Percentiles rank a stretch among this genome's conserved stretches.
Evolutionary conservation across 495 filamentous ascomycete species (phyloP).

Genomic region (Bryoglossum gracile): DNA sequence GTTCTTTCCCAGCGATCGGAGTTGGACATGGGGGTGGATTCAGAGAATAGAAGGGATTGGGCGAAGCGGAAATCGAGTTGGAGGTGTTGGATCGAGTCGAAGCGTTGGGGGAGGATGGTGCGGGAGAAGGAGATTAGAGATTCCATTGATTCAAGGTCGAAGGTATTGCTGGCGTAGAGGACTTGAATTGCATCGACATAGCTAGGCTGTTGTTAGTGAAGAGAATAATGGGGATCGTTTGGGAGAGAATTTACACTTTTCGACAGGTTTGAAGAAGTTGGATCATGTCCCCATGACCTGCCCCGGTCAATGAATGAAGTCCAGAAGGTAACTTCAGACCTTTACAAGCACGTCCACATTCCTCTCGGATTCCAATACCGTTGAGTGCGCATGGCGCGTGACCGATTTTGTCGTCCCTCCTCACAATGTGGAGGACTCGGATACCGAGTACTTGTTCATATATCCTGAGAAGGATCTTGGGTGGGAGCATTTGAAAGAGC

Average conservation of each 20-base stretch:
- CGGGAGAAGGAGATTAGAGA: constrained; percentile 8
- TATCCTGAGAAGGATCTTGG: constrained; percentile 2
- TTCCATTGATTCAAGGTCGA: constrained; percentile 16
- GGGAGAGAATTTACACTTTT: constrained; percentile 8
- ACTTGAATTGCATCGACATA: constrained; percentile 10
- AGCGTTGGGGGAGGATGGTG: constrained; percentile 5
- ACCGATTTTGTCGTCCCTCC: constrained; percentile 3
- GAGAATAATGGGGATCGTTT: neutral
- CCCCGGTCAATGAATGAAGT: neutral
- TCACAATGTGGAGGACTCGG: constrained; percentile 7
- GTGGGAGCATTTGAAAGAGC: constrained; percentile 7
- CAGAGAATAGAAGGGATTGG: constrained; percentile 1
- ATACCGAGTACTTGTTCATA: constrained; percentile 9
- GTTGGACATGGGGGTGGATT: constrained; percentile 9
- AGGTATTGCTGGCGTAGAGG: constrained; percentile 10
- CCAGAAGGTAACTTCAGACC: constrained; percentile 13
- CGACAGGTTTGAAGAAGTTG: constrained; percentile 13
- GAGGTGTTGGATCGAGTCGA: constrained; percentile 10
- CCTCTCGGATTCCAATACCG: neutral
- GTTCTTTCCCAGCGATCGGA: constrained; percentile 9
- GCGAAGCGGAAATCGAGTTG: constrained; percentile 10
- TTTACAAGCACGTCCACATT: constrained; percentile 3
- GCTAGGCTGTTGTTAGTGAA: neutral
- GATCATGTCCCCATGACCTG: neutral
- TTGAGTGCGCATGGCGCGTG: constrained; percentile 3